Evolutionary conservation across 768 basidiomycete genomes (phyloP), one percentile per base, ranked within the genome.

Genomic region (Boletus pseudo-olivaceus): DNA sequence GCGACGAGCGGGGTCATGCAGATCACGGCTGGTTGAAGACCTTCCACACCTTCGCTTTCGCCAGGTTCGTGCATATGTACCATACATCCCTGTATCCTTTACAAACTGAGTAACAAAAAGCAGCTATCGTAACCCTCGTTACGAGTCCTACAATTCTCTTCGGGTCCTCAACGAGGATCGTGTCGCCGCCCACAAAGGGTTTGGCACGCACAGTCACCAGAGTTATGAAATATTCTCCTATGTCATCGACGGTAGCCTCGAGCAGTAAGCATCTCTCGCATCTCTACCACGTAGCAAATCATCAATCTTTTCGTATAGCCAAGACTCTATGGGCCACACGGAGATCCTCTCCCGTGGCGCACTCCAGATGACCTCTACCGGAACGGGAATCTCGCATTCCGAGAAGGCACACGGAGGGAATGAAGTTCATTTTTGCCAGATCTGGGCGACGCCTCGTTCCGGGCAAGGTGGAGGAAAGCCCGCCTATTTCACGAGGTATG

Each of bases 201-300:
- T 98, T 59, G 93, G 90, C 3, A 87, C 85, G 0, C 91, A 94
- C 70, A 78, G 80, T 7, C 93, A 95, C 64, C 78, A 82, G 32
- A 87, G 90, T 67, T 91, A 90, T 60, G 93, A 97, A 64, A 98
- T 97, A 57, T 97, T 94, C 74, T 87, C 86, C 1, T 96, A 97
- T 66, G 75, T 95, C 51, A 82, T 96, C 37, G 69, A 73, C 19
- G 93, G 92, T 5, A 78, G 86, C 62, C 77, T 93, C 32, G 87
- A 92, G 67, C 92, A 94, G 90, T 91, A 65, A 61, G 84, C 73
- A 19, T 47, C 15, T 20, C 15, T 46, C 11, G 0, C 30, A 11
- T 29, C 5, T 26, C 14, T 34, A 4, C 35, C 23, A 4, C 39
- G 29, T 26, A 5, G 5, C 34, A 20, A 1, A 33, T 29, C 26